Evolutionary conservation across 306 rosid genomes (phyloP), one percentile per base, ranked within the genome.

Genomic region (Gynostemma pentaphyllum): DNA sequence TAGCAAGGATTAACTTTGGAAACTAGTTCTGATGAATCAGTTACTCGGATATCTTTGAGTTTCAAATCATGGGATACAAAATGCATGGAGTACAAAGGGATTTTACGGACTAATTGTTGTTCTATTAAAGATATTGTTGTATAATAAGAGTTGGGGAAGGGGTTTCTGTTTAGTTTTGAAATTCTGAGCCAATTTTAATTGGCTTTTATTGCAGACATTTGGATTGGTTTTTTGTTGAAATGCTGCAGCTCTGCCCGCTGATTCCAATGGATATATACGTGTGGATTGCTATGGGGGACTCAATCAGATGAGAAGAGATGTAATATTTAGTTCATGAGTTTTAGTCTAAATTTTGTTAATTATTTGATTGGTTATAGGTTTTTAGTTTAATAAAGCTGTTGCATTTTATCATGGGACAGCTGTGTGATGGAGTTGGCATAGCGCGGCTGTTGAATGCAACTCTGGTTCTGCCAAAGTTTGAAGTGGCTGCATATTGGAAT

Each of bases 221-320:
- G 86, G 81, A 56, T 75, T 79, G 75, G 78, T 74, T 83, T 77
- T 79, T 76, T 82, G 82, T 82, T 79, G 74, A 82, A 76, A 76
- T 82, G 78, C 75, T 86, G 90, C 96, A 76, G 95, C 85, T 81
- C 85, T 84, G 24, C 95, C 87, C 11, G 76, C 73, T 19, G 71
- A 84, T 71, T 76, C 79, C 72, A 92, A 78, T 66, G 95, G 96
- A 76, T 92, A 82, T 64, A 86, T 92, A 64, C 78, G 88, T 45
- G 95, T 88, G 82, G 96, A 88, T 86, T 92, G 99, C 85, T 84
- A 82, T 60, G 95, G 95, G 4, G 99, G 96, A 53, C 95, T 88
- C 75, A 92, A 92, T 76, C 94, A 88, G 84, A 88, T 86, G 89
- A 83, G 95, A 74, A 84, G 96, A 88, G 99, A 88, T 81, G 99